Conservation (phyloP, 164 flowering plant genomes). For the Magnolia changhungtana region DNA sequence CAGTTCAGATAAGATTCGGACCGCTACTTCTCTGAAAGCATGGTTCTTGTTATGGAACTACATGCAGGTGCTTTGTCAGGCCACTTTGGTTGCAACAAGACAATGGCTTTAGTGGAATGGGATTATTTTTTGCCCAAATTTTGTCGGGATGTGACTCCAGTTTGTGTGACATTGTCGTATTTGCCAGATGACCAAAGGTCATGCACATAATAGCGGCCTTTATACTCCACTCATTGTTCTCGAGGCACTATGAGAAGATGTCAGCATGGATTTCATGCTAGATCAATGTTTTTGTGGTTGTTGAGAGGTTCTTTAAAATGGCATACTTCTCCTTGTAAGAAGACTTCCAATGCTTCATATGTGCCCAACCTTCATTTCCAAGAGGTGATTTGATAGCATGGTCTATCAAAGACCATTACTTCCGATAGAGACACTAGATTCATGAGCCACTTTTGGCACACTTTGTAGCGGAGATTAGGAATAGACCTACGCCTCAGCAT, state of each 20-base stretch:
- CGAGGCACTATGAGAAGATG: background rate
- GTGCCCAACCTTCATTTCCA: background rate
- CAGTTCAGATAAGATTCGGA: too few relatives aligned
- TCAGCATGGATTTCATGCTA: conserved; percentile 8
- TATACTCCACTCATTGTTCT: conserved; percentile 1
- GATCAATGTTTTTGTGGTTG: conserved; percentile 3
- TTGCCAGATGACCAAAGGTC: conserved; percentile 3
- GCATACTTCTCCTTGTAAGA: conserved; percentile 1
- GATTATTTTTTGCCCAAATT: background rate
- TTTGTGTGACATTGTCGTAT: background rate
- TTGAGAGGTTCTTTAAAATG: conserved; percentile 2
- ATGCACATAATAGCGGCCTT: background rate
- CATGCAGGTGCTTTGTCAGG: background rate
- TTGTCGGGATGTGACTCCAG: background rate
- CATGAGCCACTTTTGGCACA: background rate
- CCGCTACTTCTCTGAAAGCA: too few relatives aligned
- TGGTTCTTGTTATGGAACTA: background rate
- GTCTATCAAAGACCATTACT: background rate
- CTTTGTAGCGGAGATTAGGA: background rate
- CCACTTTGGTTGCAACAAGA: background rate
- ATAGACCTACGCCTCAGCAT: background rate
- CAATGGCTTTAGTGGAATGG: background rate
- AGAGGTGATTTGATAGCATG: background rate
- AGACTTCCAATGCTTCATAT: background rate
- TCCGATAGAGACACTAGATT: background rate